Evolutionary conservation across 345 rosid genomes (phyloP).

Genomic region (Brassica juncea): DNA sequence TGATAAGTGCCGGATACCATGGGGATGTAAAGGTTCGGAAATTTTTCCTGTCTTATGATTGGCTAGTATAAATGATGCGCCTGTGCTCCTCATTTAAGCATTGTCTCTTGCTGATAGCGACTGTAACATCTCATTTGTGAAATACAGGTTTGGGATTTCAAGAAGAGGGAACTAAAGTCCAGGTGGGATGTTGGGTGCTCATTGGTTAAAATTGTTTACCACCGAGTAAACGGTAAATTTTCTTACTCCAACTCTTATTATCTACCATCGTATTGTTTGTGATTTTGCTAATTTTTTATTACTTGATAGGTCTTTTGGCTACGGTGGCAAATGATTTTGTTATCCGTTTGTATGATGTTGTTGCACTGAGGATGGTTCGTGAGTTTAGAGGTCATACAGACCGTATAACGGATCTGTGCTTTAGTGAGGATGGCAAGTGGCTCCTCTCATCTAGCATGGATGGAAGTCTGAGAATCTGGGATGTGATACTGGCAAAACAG

Average conservation of each 20-base stretch:
- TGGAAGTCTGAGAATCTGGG: constrained; percentile 93
- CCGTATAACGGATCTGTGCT: constrained; percentile 83
- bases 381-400: constrained; percentile 94
- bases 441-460: constrained; percentile 94
- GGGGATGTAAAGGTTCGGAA: constrained; percentile 76
- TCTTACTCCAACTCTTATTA: background rate
- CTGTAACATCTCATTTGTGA: background rate
- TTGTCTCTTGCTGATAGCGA: background rate
- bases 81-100: background rate
- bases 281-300: constrained; percentile 22
- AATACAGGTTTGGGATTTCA: constrained; percentile 93
- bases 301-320: constrained; percentile 78
- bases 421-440: constrained; percentile 98
- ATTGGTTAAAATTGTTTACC: constrained; percentile 72
- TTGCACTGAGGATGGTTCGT: constrained; percentile 82
- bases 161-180: constrained; percentile 62
- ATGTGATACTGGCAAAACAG: constrained; percentile 83
- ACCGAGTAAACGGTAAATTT: constrained; percentile 70
- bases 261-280: background rate
- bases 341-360: constrained; percentile 75
- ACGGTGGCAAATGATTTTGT: constrained; percentile 84
- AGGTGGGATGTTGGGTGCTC: constrained; percentile 81
- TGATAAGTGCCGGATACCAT: constrained; percentile 93
- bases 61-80: background rate
- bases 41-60: constrained; percentile 9